Percentiles rank a stretch among this genome's conserved stretches.
Conservation (phyloP, 192 early-diverging fungal species). For the Umbelopsis ramanniana region DNA sequence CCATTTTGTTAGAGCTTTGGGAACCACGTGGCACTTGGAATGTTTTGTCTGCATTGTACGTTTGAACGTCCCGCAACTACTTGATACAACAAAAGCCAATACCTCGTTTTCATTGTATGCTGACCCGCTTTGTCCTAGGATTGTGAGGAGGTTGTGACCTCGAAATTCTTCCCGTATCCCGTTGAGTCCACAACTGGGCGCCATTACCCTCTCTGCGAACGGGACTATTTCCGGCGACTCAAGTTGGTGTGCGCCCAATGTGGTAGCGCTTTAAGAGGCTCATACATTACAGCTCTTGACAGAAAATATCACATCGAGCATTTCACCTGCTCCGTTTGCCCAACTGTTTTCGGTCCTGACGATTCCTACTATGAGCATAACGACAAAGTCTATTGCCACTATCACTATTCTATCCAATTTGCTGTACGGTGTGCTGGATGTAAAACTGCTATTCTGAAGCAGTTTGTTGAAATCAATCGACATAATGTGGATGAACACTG, state of each 20-base stretch:
- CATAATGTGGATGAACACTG: conserved; percentile 85
- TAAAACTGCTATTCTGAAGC: conserved; percentile 91
- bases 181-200: conserved; percentile 63
- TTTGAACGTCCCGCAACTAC: neutral
- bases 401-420: conserved; percentile 91
- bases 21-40: conserved; percentile 85
- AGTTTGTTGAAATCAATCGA: conserved; percentile 93
- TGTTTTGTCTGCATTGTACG: conserved; percentile 95
- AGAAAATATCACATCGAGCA: conserved; percentile 98
- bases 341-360: conserved; percentile 92
- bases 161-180: conserved; percentile 88
- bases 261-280: conserved; percentile 85
- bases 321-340: conserved; percentile 94
- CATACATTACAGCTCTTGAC: conserved; percentile 91
- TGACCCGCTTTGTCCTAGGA: conserved; percentile 53
- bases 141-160: conserved; percentile 78
- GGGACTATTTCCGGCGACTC: conserved; percentile 86
- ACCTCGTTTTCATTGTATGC: neutral
- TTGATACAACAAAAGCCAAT: neutral
- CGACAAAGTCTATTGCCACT: conserved; percentile 90
- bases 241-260: conserved; percentile 89
- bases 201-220: conserved; percentile 77
- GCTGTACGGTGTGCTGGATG: conserved; percentile 95
- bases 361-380: conserved; percentile 97
- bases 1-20: conserved; percentile 89